phyloP scores from a whole-genome alignment of 345 rosid genomes.

The Aethionema arabicum region DNA sequence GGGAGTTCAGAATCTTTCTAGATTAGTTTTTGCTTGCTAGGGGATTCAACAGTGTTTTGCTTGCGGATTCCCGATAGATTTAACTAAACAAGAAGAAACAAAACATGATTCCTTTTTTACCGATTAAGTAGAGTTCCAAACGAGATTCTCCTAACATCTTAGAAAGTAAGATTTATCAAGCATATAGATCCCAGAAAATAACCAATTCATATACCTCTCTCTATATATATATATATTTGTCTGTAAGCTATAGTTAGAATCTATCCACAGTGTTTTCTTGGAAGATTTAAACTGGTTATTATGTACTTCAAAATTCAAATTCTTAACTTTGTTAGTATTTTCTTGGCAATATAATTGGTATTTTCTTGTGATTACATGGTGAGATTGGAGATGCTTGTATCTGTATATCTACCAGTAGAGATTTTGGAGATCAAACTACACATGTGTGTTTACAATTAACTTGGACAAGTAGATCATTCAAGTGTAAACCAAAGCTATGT shows the following conservation, averaged over 20 bases:
- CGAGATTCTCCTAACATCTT: background rate
- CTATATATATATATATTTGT: background rate
- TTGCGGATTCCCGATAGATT: background rate
- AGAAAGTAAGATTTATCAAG: background rate
- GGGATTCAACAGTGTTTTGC: slow-evolving; percentile 7
- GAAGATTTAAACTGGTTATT: no score
- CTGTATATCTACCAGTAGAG: background rate
- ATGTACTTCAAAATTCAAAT: no score
- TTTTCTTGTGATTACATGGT: background rate
- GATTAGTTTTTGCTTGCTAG: background rate
- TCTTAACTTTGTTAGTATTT: no score
- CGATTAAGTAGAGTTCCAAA: slow-evolving; percentile 4
- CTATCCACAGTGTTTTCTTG: background rate
- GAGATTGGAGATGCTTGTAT: background rate
- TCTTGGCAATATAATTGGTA: no score
- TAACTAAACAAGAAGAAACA: background rate
- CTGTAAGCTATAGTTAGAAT: background rate
- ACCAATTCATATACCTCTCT: background rate
- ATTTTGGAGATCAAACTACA: background rate
- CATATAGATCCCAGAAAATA: background rate
- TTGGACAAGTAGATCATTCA: background rate
- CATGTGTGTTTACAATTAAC: background rate
- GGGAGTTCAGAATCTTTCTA: background rate
- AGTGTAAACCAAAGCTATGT: background rate
- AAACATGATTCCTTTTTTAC: background rate